Percentiles rank a stretch among this genome's conserved stretches.
These are phyloP conservation scores for Agapanthus africanus DNA, from an alignment of 106 monocot genomes.

Conservation along the genomic window DNA sequence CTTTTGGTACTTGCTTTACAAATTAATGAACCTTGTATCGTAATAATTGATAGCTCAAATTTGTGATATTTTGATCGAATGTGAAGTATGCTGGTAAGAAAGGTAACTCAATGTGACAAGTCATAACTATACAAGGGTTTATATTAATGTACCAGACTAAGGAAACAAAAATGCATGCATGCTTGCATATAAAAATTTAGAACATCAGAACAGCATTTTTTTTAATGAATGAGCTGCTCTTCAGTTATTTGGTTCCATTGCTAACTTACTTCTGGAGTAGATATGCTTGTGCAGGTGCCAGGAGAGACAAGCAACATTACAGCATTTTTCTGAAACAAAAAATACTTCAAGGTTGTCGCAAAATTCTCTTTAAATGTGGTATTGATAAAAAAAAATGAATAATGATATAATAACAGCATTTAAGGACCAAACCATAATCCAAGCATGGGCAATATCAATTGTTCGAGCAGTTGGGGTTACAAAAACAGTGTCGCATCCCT, in stretches of 20 bases:
- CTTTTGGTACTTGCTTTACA: no score
- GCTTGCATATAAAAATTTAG: no score
- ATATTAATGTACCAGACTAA: neutral
- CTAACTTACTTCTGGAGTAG: conserved; percentile 22
- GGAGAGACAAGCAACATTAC: conserved; percentile 26
- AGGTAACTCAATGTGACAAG: neutral
- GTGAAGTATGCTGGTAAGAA: no score
- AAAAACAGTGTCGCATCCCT: conserved; percentile 40
- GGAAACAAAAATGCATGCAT: neutral
- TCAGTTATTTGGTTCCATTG: no score
- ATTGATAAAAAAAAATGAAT: neutral
- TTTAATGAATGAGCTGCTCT: no score
- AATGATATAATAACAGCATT: neutral
- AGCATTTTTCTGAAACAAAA: conserved; percentile 30
- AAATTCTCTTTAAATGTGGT: neutral
- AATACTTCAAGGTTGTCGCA: neutral
- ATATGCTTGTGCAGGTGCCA: conserved; percentile 16
- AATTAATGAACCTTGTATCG: no score
- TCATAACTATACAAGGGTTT: neutral
- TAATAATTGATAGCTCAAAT: no score
- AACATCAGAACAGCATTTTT: no score
- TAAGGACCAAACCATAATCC: conserved; percentile 27
- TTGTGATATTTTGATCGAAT: no score
- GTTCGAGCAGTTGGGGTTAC: conserved; percentile 37
- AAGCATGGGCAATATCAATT: conserved; percentile 32